Conservation (phyloP, 805 yeast genomes). For the Saturnispora besseyi region DNA sequence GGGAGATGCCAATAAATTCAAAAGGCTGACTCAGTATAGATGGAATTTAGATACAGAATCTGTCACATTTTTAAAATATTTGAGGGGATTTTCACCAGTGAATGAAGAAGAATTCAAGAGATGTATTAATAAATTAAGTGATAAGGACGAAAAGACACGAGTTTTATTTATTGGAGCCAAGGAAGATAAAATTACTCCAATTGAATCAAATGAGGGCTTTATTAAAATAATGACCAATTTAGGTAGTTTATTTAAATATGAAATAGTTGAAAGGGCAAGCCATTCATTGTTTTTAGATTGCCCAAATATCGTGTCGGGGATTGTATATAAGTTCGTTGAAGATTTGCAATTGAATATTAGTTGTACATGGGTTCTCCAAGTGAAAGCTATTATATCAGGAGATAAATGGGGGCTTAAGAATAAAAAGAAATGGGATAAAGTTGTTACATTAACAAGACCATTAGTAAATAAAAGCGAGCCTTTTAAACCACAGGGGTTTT, state of each 20-base stretch:
- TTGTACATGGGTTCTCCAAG: constrained; percentile 62
- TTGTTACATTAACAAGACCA: constrained; percentile 41
- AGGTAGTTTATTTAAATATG: constrained; percentile 26
- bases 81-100: constrained; percentile 40
- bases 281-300: constrained; percentile 56
- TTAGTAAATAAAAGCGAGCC: constrained; percentile 26
- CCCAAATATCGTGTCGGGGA: constrained; percentile 57
- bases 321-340: constrained; percentile 49
- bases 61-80: constrained; percentile 42
- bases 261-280: constrained; percentile 43
- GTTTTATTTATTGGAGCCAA: constrained; percentile 53
- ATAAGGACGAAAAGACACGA: constrained; percentile 22
- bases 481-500: constrained; percentile 31
- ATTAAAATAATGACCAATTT: constrained; percentile 1
- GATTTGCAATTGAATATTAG: constrained; percentile 41
- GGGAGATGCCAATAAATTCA: constrained; percentile 23
- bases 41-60: constrained; percentile 64
- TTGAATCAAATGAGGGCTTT: constrained; percentile 21
- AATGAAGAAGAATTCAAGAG: constrained; percentile 34
- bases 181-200: constrained; percentile 47
- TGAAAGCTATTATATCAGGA: constrained; percentile 53
- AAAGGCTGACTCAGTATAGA: constrained; percentile 49
- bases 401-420: constrained; percentile 77
- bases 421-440: constrained; percentile 59
- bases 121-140: constrained; percentile 30